These are phyloP conservation scores for Candida methanosorbosa DNA, from an alignment of 805 yeast genomes.

Conservation along the genomic window DNA sequence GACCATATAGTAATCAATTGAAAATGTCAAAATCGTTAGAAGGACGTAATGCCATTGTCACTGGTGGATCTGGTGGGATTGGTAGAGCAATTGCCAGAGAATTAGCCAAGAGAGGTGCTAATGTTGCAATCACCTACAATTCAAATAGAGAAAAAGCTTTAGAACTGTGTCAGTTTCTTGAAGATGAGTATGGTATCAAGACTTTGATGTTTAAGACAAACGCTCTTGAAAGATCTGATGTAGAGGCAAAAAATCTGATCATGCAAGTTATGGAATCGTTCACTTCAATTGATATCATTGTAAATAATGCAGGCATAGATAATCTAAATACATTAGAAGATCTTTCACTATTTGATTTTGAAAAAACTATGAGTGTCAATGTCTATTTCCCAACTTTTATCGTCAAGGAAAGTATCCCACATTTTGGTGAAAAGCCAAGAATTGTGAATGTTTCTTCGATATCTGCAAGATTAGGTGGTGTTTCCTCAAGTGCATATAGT, in stretches of 20 bases:
- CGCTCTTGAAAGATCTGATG: too few species aligned
- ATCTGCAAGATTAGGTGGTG: slow-evolving; percentile 6
- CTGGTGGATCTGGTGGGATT: slow-evolving; percentile 27
- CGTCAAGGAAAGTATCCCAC: slow-evolving; percentile 5
- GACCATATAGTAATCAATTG: too few species aligned
- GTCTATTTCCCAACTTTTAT: slow-evolving; percentile 4
- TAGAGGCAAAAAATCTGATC: too few species aligned
- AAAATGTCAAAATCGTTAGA: too few species aligned
- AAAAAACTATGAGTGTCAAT: slow-evolving; percentile 6
- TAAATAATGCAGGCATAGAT: slow-evolving; percentile 14
- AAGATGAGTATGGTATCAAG: slow-evolving; percentile 3
- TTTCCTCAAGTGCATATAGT: slow-evolving; percentile 4
- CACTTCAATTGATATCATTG: slow-evolving; percentile 8
- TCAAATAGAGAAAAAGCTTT: slow-evolving; percentile 4
- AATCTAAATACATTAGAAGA: slow-evolving; percentile 5
- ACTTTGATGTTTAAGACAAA: too few species aligned
- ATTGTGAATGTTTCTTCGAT: slow-evolving; percentile 7
- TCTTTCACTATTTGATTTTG: slow-evolving; percentile 2
- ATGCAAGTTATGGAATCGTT: slow-evolving; percentile 4
- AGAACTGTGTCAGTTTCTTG: slow-evolving; percentile 2
- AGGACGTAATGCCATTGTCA: slow-evolving; percentile 27
- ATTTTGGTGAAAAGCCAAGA: slow-evolving; percentile 7
- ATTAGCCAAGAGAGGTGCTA: slow-evolving; percentile 27
- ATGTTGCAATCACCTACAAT: slow-evolving; percentile 7
- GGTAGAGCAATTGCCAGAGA: slow-evolving; percentile 27